Conservation (phyloP, 768 basidiomycete species). For the Neoboletus magnificus region DNA sequence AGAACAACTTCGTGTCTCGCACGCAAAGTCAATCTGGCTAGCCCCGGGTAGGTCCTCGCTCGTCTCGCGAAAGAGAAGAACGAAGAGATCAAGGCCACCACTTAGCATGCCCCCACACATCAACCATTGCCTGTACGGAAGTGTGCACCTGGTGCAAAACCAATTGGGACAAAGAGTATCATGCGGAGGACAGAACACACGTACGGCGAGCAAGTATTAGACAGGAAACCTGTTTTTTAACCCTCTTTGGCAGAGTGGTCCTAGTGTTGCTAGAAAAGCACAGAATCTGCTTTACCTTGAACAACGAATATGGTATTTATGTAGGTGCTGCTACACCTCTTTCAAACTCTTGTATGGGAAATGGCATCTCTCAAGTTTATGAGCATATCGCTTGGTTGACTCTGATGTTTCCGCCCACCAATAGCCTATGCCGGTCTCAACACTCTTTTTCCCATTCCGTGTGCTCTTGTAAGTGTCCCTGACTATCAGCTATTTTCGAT, state of each 20-base stretch:
- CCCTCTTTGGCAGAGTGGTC: not conserved
- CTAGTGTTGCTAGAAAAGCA: not conserved
- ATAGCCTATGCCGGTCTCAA: not conserved
- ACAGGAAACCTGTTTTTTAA: not conserved
- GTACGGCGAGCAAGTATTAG: not conserved
- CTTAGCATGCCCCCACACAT: not conserved
- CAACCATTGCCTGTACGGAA: not conserved
- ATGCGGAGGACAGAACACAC: not conserved
- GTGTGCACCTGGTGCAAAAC: not conserved
- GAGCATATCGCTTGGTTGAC: not conserved
- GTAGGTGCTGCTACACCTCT: not conserved
- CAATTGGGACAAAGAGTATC: not conserved
- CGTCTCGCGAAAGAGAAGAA: not conserved
- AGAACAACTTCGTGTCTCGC: not conserved
- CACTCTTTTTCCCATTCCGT: not conserved
- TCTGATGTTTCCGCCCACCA: not conserved
- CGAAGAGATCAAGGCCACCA: not conserved
- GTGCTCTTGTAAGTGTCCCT: not conserved
- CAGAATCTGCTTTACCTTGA: not conserved
- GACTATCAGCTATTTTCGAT: not conserved
- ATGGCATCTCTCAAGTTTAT: too few relatives aligned
- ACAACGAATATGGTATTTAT: not conserved
- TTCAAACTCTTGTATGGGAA: not conserved
- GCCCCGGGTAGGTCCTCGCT: not conserved
- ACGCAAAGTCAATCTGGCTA: conserved; percentile 1